These are phyloP conservation scores for Aspergillus nanangensis DNA, from an alignment of 495 filamentous ascomycete genomes.

Conservation along the genomic window DNA sequence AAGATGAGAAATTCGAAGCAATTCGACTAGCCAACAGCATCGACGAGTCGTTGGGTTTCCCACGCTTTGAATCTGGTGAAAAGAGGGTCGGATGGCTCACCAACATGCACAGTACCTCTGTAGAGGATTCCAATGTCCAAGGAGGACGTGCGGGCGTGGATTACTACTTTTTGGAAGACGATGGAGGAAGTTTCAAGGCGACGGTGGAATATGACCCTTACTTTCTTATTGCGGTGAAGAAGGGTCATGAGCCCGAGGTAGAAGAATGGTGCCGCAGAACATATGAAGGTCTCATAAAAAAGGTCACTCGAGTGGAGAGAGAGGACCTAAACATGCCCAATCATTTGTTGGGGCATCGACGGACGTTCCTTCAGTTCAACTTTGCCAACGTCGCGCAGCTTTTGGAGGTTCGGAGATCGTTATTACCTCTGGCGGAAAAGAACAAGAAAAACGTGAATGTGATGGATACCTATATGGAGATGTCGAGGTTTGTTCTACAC, in stretches of 20 bases:
- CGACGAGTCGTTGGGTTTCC: conserved; percentile 91
- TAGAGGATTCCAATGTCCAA: conserved; percentile 78
- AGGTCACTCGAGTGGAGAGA: conserved; percentile 71
- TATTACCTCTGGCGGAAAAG: conserved; percentile 91
- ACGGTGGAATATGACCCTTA: conserved; percentile 96
- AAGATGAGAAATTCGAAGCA: conserved; percentile 82
- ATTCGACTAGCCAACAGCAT: conserved; percentile 81
- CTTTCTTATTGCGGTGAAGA: conserved; percentile 87
- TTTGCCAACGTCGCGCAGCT: conserved; percentile 88
- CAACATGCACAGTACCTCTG: conserved; percentile 84
- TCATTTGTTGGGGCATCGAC: conserved; percentile 85
- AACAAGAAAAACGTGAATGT: conserved; percentile 92
- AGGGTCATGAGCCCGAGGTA: conserved; percentile 82
- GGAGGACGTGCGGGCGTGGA: conserved; percentile 87
- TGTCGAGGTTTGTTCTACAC: conserved; percentile 63
- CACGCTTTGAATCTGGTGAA: conserved; percentile 84
- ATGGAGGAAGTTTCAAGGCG: conserved; percentile 91
- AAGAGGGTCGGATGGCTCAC: conserved; percentile 88
- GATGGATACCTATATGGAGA: conserved; percentile 98
- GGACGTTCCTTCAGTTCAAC: conserved; percentile 76
- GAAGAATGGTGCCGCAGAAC: conserved; percentile 90
- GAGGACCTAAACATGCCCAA: conserved; percentile 96
- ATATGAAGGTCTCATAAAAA: conserved; percentile 82
- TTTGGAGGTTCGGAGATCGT: conserved; percentile 70
- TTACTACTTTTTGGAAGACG: conserved; percentile 95